Evolutionary conservation across 108 stramenopile genomes (phyloP).

Genomic region (Aurantiochytrium sp.): DNA sequence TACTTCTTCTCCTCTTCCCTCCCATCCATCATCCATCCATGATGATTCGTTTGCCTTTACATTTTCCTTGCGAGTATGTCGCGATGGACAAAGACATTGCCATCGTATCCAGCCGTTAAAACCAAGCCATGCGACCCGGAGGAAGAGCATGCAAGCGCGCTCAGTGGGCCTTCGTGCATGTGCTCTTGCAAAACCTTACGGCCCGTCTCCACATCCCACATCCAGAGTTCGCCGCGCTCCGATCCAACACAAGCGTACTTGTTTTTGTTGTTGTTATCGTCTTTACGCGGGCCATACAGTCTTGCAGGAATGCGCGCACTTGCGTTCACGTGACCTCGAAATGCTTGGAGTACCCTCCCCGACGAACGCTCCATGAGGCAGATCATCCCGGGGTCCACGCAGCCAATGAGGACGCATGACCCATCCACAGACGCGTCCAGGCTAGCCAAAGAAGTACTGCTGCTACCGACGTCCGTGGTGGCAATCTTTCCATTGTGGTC

Average conservation of each 20-base stretch:
- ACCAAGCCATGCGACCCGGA: neutral
- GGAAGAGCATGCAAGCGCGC: neutral
- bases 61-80: no score
- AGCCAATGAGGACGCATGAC: neutral
- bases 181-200: neutral
- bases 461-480: neutral
- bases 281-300: neutral
- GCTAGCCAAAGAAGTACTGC: neutral
- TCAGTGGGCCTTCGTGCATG: neutral
- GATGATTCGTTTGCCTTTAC: no score
- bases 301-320: neutral
- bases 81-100: neutral
- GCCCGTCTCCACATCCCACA: neutral
- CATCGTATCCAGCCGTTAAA: neutral
- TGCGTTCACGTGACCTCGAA: neutral
- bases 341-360: neutral
- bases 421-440: neutral
- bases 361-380: neutral
- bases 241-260: neutral
- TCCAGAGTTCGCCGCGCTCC: neutral
- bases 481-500: neutral
- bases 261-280: neutral
- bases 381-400: neutral
- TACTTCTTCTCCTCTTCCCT: no score
- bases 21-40: no score